Evolutionary conservation across 1,139 yeast genomes (phyloP), one percentile per base, ranked within the genome.

Genomic region (Blastobotrys aristatus): DNA sequence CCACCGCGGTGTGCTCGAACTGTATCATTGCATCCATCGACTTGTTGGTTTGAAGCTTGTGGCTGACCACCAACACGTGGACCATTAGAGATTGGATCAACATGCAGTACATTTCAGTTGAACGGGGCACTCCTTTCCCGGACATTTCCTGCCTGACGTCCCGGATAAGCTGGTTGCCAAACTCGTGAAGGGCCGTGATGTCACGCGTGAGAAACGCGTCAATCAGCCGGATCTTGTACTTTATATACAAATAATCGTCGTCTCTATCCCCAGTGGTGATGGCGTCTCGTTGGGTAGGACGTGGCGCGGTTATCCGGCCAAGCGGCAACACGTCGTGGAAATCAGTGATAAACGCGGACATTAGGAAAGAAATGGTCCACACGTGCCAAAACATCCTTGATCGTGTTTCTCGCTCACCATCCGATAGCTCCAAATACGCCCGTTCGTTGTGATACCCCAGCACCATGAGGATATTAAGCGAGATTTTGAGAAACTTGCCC

Each of bases 301-400:
- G 53, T 14, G 53, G 48, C 11, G 50, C 40, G 20, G 49, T 36
- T 21, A 50, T 45, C 30, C 32, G 32, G 14, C 35, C 21, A 22
- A 39, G 4, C 8, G 44, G 39, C 14, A 47, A 16, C 14, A 46
- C 37, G 24, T 44, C 48, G 4, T 34, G 20, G 4, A 35, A 29
- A 16, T 30, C 37, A 24, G 43, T 36, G 39, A 46, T 30, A 33
- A 46, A 48, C 5, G 45, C 27, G 6, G 49, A 43, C 33, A 46
- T 50, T 10, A 39, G 35, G 32, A 46, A 50, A 10, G 43, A 26
- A 11, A 49, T 47, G 3, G 51, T 38, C 40, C 48, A 50, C 7
- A 47, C 30, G 40, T 49, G 52, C 55, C 55, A 52, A 24, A 49
- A 52, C 8, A 47, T 24, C 29, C 41, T 24, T n/a, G 37, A 18